Conservation (phyloP, 371 early-diverging fungal genomes). For the Actinomortierella wolfii region DNA sequence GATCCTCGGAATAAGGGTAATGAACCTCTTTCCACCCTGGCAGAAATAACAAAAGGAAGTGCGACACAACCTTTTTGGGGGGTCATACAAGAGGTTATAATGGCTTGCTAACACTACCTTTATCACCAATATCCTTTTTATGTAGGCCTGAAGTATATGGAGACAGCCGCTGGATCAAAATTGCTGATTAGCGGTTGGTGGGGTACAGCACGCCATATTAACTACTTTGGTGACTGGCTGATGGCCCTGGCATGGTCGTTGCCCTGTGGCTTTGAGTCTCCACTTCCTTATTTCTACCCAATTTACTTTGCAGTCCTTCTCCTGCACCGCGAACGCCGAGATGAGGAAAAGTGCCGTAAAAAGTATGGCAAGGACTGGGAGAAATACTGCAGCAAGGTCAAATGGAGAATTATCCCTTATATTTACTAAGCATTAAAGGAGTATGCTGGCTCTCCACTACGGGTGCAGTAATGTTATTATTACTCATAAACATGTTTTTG, state of each 20-base stretch:
- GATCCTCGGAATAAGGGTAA: slow-evolving; percentile 65
- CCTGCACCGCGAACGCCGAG: slow-evolving; percentile 86
- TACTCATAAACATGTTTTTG: no score
- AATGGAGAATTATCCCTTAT: slow-evolving; percentile 83
- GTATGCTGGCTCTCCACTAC: no score
- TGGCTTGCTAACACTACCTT: no score
- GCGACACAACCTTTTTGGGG: no score
- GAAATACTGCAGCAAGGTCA: slow-evolving; percentile 81
- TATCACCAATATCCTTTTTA: neutral
- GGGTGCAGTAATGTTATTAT: no score
- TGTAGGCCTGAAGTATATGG: slow-evolving; percentile 77
- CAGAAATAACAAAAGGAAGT: no score
- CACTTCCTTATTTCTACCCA: slow-evolving; percentile 92
- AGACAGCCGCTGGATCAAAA: slow-evolving; percentile 78
- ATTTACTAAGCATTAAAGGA: slow-evolving; percentile 36
- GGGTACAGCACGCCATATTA: slow-evolving; percentile 90
- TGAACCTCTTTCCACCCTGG: slow-evolving; percentile 10
- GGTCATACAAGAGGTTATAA: no score
- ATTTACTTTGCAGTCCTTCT: slow-evolving; percentile 88
- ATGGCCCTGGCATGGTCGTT: slow-evolving; percentile 88
- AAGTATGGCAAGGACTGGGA: slow-evolving; percentile 96
- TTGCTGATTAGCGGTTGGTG: slow-evolving; percentile 92
- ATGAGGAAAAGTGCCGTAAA: slow-evolving; percentile 84
- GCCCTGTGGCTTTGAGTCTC: slow-evolving; percentile 56
- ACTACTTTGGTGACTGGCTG: slow-evolving; percentile 91